Percentiles rank a stretch among this genome's conserved stretches.
phyloP scores from a whole-genome alignment of 2,329 filamentous ascomycete species.

The Aureobasidium lini region DNA sequence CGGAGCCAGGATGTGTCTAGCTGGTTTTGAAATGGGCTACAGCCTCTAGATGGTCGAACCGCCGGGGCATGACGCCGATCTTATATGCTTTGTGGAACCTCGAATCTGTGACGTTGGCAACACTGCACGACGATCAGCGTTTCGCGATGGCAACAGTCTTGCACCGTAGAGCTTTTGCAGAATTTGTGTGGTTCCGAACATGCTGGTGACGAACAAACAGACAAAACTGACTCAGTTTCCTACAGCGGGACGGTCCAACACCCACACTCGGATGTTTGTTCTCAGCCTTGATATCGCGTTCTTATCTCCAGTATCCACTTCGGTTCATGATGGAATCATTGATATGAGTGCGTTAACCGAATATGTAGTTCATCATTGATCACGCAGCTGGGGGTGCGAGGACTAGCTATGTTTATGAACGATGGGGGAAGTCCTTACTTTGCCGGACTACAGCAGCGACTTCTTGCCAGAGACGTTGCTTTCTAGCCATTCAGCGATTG shows the following conservation, averaged over 20 bases:
- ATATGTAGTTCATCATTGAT: not conserved
- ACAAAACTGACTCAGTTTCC: not conserved
- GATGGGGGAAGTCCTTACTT: not conserved
- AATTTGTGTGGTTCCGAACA: not conserved
- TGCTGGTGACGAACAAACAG: not conserved
- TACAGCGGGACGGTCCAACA: not conserved
- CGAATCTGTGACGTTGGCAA: not conserved
- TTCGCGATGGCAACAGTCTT: not conserved
- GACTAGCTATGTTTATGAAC: not conserved
- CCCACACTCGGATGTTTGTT: not conserved
- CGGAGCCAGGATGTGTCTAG: slow-evolving; percentile 3
- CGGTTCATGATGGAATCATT: not conserved
- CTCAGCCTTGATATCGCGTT: not conserved
- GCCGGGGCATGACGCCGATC: not conserved
- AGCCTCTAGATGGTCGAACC: not conserved
- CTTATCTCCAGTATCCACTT: not conserved
- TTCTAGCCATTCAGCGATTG: slow-evolving; percentile 21
- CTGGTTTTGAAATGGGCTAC: slow-evolving; percentile 4
- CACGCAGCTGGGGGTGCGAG: not conserved
- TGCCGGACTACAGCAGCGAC: too few species aligned
- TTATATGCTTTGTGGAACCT: slow-evolving; percentile 6
- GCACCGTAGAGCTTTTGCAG: not conserved
- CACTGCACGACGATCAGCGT: not conserved
- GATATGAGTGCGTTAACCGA: too few species aligned
- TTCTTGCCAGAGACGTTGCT: not conserved